phyloP scores from a whole-genome alignment of 2,329 filamentous ascomycete genomes.

The Fusarium sp. region DNA sequence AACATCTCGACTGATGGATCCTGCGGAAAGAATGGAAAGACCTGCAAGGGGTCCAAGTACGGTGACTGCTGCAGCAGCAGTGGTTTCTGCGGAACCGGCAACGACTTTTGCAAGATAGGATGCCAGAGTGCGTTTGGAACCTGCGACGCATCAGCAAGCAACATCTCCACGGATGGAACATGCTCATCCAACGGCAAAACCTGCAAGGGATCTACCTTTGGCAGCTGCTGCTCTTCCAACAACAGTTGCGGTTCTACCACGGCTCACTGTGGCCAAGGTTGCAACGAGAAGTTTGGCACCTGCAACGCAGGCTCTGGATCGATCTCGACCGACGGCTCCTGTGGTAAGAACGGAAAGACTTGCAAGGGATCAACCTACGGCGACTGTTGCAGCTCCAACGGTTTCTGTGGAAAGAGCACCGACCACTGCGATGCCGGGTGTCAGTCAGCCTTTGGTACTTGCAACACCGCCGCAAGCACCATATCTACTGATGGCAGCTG shows the following conservation, averaged over 20 bases:
- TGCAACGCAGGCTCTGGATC: neutral
- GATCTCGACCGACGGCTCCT: neutral
- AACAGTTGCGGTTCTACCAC: neutral
- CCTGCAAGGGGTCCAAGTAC: neutral
- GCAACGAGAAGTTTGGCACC: neutral
- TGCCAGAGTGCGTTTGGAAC: neutral
- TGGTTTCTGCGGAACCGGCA: too few relatives aligned
- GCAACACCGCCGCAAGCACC: neutral
- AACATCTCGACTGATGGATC: neutral
- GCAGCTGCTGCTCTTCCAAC: neutral
- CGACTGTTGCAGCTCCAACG: neutral
- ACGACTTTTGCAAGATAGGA: neutral
- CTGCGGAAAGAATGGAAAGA: slow-evolving; percentile 1
- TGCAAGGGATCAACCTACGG: neutral
- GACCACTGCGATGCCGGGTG: neutral
- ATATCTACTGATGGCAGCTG: neutral
- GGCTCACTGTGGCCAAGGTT: neutral
- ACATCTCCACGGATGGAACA: neutral
- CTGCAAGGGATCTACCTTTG: neutral
- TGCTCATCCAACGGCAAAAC: neutral
- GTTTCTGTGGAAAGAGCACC: neutral
- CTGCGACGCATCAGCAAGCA: neutral
- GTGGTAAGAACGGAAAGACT: neutral
- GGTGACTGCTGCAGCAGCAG: neutral
- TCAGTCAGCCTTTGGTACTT: neutral